These are phyloP conservation scores for Pterocarpus macrocarpus DNA, from an alignment of 306 rosid species.

Conservation along the genomic window DNA sequence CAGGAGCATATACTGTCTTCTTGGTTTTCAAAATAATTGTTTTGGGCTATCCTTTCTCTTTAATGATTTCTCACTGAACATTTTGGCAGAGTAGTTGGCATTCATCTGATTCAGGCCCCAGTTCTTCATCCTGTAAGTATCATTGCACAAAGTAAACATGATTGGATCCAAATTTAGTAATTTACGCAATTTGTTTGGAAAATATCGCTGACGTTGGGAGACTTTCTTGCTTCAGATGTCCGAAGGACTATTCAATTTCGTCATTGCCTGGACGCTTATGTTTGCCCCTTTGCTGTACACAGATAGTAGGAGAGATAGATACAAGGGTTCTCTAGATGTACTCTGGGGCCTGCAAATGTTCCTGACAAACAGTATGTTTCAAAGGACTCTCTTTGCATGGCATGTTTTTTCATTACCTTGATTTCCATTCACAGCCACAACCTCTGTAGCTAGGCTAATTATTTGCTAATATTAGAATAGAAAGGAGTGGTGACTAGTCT, in stretches of 20 bases:
- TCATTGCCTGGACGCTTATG: slow-evolving; percentile 93
- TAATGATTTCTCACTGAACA: slow-evolving; percentile 49
- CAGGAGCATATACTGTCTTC: slow-evolving; percentile 1
- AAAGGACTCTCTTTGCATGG: slow-evolving; percentile 32
- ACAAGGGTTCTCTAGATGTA: slow-evolving; percentile 75
- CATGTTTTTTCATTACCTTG: slow-evolving; percentile 27
- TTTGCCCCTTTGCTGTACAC: slow-evolving; percentile 91
- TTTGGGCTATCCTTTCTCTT: slow-evolving; percentile 35
- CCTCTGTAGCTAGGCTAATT: neutral
- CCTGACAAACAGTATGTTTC: slow-evolving; percentile 87
- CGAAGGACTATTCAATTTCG: slow-evolving; percentile 94
- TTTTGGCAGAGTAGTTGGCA: slow-evolving; percentile 84
- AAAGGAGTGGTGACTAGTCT: neutral
- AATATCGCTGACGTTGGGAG: slow-evolving; percentile 26
- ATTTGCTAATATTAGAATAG: neutral
- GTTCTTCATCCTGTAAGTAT: slow-evolving; percentile 92
- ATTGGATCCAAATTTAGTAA: slow-evolving; percentile 3
- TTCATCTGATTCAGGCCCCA: slow-evolving; percentile 77
- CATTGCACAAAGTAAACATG: slow-evolving; percentile 28
- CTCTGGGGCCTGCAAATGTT: slow-evolving; percentile 91
- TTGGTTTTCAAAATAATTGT: slow-evolving; percentile 21
- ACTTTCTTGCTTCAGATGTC: slow-evolving; percentile 65
- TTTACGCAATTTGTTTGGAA: slow-evolving; percentile 24
- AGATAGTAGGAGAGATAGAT: slow-evolving; percentile 71
- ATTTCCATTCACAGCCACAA: slow-evolving; percentile 13